These are phyloP conservation scores for Candida sojae DNA, from an alignment of 1,139 yeast species.

Conservation along the genomic window DNA sequence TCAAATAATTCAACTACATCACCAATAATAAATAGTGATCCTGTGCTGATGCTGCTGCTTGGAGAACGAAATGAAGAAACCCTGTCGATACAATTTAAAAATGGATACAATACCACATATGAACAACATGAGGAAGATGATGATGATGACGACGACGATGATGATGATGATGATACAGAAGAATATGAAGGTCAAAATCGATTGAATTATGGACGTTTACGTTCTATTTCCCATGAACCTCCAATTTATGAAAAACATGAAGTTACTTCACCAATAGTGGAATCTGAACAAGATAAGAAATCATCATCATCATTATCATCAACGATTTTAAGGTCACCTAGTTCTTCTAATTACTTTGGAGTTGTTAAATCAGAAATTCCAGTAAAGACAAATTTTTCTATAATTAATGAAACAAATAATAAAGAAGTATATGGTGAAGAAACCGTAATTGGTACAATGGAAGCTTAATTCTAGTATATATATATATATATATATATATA, in stretches of 20 bases:
- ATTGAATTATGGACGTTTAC: conserved; percentile 14
- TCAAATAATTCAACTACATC: background rate
- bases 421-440: conserved; percentile 11
- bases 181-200: background rate
- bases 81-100: background rate
- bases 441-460: conserved; percentile 19
- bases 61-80: background rate
- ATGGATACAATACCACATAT: background rate
- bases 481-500: no score
- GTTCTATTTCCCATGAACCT: conserved; percentile 22
- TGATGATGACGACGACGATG: background rate
- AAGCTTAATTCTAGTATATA: conserved; percentile 6
- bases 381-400: conserved; percentile 4
- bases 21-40: background rate
- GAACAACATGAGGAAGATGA: background rate
- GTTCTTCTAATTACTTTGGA: no score
- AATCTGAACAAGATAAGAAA: conserved; percentile 9
- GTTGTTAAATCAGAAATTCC: background rate
- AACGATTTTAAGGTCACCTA: conserved; percentile 11
- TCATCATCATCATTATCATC: background rate
- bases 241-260: conserved; percentile 12
- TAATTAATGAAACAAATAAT: conserved; percentile 6
- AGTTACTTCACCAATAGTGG: conserved; percentile 11
- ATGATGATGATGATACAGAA: background rate
- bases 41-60: background rate